A percentile compares a stretch with the other conserved stretches of the same genome.
Conservation (phyloP, 2,329 filamentous ascomycete genomes). For the Epichloe brachyelytri region DNA sequence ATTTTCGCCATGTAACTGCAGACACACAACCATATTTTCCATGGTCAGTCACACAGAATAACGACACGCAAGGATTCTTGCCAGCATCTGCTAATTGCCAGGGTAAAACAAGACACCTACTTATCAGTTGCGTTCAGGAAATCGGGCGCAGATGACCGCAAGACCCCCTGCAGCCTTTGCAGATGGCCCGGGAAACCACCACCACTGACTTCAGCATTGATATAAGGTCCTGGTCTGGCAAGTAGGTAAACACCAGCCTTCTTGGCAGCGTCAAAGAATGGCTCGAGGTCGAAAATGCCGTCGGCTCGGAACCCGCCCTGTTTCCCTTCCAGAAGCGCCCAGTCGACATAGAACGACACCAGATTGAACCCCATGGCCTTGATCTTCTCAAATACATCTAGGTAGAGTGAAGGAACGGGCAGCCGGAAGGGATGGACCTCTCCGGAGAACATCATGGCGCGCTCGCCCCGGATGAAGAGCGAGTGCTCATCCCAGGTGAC, state of each 20-base stretch:
- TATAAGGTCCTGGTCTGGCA: constrained; percentile 59
- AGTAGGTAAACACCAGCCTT: constrained; percentile 66
- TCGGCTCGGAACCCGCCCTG: constrained; percentile 56
- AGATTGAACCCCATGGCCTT: constrained; percentile 69
- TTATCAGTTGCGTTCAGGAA: constrained; percentile 56
- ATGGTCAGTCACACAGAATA: not conserved
- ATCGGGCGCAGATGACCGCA: constrained; percentile 48
- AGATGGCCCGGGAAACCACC: constrained; percentile 77
- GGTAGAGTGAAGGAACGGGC: constrained; percentile 35
- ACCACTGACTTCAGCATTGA: constrained; percentile 65
- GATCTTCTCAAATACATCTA: constrained; percentile 72
- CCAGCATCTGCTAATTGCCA: not conserved
- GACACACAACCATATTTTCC: not conserved
- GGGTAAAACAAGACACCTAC: constrained; percentile 22
- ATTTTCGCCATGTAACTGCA: constrained; percentile 47
- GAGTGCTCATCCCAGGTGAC: constrained; percentile 64
- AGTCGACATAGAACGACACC: constrained; percentile 69
- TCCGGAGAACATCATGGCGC: constrained; percentile 58
- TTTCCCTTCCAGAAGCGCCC: constrained; percentile 65
- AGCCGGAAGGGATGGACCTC: constrained; percentile 58
- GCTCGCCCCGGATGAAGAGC: constrained; percentile 55
- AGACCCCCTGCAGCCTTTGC: constrained; percentile 48
- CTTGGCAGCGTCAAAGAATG: constrained; percentile 64
- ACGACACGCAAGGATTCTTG: too few relatives aligned
- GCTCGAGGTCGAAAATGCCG: constrained; percentile 58